These are phyloP conservation scores for Xanthoconium separans DNA, from an alignment of 1,284 basidiomycete species.

Conservation along the genomic window DNA sequence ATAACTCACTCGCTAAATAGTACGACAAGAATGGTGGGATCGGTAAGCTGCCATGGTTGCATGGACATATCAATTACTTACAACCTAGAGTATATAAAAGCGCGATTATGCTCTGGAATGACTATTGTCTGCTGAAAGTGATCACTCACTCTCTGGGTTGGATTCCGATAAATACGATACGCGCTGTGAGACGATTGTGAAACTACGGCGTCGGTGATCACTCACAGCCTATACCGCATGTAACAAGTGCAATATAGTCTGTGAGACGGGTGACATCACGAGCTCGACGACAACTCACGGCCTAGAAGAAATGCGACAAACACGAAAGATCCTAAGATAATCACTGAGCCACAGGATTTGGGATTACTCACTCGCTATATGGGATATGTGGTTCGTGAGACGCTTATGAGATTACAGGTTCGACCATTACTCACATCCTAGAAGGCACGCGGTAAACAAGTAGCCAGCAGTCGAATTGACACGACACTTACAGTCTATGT, in stretches of 20 bases:
- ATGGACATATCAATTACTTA: neutral
- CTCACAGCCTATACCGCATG: neutral
- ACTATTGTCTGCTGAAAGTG: neutral
- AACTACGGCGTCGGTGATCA: neutral
- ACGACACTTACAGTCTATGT: no score
- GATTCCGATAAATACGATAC: neutral
- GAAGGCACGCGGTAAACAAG: no score
- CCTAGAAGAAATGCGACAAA: neutral
- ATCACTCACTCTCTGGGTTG: neutral
- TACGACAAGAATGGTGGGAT: neutral
- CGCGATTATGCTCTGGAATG: neutral
- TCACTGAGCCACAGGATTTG: no score
- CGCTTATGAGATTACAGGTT: no score
- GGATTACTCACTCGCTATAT: neutral
- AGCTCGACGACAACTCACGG: neutral
- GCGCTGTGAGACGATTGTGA: neutral
- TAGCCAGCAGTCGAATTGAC: no score
- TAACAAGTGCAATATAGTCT: no score
- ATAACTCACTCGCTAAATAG: neutral
- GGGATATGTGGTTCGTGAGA: neutral
- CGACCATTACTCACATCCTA: neutral
- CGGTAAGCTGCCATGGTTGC: neutral
- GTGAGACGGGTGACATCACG: no score
- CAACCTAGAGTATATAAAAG: neutral
- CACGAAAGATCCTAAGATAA: neutral